Conservation (phyloP, 805 yeast genomes). For the Candida dajiaensis region DNA sequence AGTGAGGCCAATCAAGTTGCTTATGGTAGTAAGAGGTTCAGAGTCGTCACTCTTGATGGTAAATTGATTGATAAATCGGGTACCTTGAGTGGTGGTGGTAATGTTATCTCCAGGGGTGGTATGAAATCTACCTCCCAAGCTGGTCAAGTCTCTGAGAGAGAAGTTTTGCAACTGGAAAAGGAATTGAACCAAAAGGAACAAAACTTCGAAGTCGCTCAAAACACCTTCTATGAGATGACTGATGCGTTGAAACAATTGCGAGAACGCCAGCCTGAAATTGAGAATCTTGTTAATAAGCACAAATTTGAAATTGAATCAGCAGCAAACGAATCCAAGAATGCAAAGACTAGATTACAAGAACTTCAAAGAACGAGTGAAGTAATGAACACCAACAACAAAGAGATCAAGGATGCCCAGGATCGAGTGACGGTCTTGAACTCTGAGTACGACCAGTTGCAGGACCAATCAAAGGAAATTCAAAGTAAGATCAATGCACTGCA, state of each 20-base stretch:
- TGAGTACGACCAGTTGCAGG: constrained; percentile 41
- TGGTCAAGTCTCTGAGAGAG: constrained; percentile 46
- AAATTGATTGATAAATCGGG: constrained; percentile 89
- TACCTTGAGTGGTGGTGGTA: constrained; percentile 96
- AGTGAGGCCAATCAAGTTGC: constrained; percentile 85
- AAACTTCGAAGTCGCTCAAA: constrained; percentile 42
- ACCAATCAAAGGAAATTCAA: constrained; percentile 51
- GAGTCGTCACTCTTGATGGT: constrained; percentile 93
- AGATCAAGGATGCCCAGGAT: constrained; percentile 31
- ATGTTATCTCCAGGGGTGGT: constrained; percentile 59
- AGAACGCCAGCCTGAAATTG: constrained; percentile 67
- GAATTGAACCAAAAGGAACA: constrained; percentile 50
- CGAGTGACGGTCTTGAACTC: constrained; percentile 28
- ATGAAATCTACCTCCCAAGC: constrained; percentile 49
- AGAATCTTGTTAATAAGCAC: constrained; percentile 50
- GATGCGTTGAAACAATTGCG: constrained; percentile 49
- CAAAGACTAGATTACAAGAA: constrained; percentile 37
- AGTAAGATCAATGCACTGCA: constrained; percentile 54
- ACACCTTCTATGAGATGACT: constrained; percentile 54
- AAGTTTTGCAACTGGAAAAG: constrained; percentile 45
- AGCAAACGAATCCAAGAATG: constrained; percentile 44
- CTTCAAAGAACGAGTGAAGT: constrained; percentile 20
- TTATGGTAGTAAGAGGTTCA: constrained; percentile 69
- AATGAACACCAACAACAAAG: constrained; percentile 26
- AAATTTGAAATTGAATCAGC: constrained; percentile 61